phyloP scores from a whole-genome alignment of 2,329 filamentous ascomycete genomes.

The Orbilia brochopaga region DNA sequence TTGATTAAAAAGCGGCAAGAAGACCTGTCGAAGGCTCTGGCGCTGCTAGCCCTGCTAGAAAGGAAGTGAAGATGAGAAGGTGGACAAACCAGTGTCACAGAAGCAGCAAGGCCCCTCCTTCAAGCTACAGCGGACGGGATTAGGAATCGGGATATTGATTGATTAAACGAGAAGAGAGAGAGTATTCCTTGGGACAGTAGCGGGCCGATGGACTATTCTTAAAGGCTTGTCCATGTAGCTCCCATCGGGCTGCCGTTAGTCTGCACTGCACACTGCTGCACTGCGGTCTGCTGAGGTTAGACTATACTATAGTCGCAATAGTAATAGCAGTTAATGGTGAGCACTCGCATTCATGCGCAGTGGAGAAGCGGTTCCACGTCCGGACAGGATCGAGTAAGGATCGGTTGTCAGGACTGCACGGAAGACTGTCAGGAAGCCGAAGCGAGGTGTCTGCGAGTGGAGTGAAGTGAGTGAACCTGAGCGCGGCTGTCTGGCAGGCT shows the following conservation, averaged over 20 bases:
- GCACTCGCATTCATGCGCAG: conserved; percentile 1
- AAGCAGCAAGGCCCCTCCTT: conserved; percentile 45
- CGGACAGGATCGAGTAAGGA: not conserved
- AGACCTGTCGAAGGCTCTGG: conserved; percentile 47
- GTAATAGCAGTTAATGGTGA: conserved; percentile 1
- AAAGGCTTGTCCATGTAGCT: conserved; percentile 45
- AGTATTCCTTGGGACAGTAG: conserved; percentile 30
- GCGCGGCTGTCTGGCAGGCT: not conserved
- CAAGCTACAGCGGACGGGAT: conserved; percentile 36
- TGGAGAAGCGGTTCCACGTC: not conserved
- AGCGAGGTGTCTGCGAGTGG: not conserved
- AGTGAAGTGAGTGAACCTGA: not conserved
- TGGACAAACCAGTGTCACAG: conserved; percentile 48
- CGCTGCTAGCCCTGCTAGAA: conserved; percentile 49
- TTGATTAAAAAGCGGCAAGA: conserved; percentile 25
- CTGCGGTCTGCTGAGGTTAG: not conserved
- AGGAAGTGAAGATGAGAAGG: conserved; percentile 49
- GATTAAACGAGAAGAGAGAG: conserved; percentile 33
- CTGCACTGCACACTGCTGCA: conserved; percentile 1
- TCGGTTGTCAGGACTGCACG: not conserved
- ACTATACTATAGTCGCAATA: not conserved
- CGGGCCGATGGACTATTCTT: conserved; percentile 50
- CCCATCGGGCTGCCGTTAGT: conserved; percentile 14
- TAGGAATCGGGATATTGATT: conserved; percentile 38
- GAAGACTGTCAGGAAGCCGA: conserved; percentile 1